Conservation (phyloP, 805 yeast genomes). For the Priceomyces carsonii region DNA sequence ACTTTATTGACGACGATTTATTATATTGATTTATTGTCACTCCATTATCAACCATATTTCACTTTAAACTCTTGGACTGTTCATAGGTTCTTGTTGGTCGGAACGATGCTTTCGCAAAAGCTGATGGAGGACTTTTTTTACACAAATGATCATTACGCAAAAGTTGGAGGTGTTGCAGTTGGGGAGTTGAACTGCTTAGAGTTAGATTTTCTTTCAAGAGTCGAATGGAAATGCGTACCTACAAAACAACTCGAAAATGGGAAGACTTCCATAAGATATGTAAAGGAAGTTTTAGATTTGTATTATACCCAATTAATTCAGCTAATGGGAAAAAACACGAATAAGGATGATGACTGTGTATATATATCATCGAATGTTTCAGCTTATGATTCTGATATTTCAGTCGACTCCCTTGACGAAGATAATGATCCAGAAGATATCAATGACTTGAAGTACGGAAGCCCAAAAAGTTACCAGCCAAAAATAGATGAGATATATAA, state of each 20-base stretch:
- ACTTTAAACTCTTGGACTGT: constrained; percentile 89
- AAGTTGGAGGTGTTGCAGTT: constrained; percentile 90
- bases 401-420: constrained; percentile 6
- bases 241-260: constrained; percentile 28
- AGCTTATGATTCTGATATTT: constrained; percentile 6
- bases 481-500: constrained; percentile 7
- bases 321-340: constrained; percentile 38
- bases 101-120: constrained; percentile 88
- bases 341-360: constrained; percentile 12
- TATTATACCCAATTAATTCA: constrained; percentile 41
- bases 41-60: constrained; percentile 71
- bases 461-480: constrained; percentile 5
- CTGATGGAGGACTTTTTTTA: constrained; percentile 93
- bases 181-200: constrained; percentile 85
- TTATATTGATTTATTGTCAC: constrained; percentile 82
- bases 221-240: constrained; percentile 62
- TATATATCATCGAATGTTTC: constrained; percentile 8
- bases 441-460: constrained; percentile 6
- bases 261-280: constrained; percentile 25
- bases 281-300: constrained; percentile 39
- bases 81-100: constrained; percentile 85
- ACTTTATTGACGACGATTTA: constrained; percentile 82
- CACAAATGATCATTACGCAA: constrained; percentile 90
- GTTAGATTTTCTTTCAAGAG: constrained; percentile 79
- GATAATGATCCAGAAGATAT: constrained; percentile 7